phyloP scores from a whole-genome alignment of 352 stramenopile species.

The Pythium phragmiticola region DNA sequence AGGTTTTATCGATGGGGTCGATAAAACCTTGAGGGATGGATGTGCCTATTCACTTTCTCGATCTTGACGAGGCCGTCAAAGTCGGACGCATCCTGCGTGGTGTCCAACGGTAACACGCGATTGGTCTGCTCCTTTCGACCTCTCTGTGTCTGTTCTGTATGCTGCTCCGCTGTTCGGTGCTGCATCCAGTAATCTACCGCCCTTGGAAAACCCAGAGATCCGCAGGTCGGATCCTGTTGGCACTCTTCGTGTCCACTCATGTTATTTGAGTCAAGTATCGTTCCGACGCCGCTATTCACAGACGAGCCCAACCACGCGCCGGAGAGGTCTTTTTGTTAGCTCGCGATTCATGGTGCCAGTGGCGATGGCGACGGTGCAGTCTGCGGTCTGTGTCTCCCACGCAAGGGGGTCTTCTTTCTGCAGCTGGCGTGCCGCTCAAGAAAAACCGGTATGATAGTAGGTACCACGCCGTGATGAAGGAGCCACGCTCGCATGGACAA shows the following conservation, averaged over 20 bases:
- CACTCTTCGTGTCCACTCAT: not conserved
- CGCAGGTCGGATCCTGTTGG: conserved; percentile 2
- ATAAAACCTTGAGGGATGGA: conserved; percentile 12
- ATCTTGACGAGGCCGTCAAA: not conserved
- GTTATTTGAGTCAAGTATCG: not conserved
- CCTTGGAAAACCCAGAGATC: not conserved
- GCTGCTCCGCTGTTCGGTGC: not conserved
- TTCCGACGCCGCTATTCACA: too few relatives aligned
- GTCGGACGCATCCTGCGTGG: conserved; percentile 13
- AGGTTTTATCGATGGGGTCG: conserved; percentile 16
- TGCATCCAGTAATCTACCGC: not conserved
- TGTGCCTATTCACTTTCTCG: not conserved
- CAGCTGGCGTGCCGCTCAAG: too few relatives aligned
- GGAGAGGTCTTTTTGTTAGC: not conserved
- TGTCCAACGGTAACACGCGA: not conserved
- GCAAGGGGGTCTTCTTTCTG: too few relatives aligned
- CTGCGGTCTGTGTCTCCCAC: too few relatives aligned
- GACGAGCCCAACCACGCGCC: not conserved
- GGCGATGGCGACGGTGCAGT: too few relatives aligned
- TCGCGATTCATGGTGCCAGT: too few relatives aligned
- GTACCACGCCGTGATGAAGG: too few relatives aligned
- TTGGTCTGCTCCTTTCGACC: conserved; percentile 1
- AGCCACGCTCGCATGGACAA: too few relatives aligned
- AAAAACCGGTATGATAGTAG: too few relatives aligned
- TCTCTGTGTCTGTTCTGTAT: conserved; percentile 15